Conservation (phyloP, 257 asterid genomes). For the Handroanthus guayacan region DNA sequence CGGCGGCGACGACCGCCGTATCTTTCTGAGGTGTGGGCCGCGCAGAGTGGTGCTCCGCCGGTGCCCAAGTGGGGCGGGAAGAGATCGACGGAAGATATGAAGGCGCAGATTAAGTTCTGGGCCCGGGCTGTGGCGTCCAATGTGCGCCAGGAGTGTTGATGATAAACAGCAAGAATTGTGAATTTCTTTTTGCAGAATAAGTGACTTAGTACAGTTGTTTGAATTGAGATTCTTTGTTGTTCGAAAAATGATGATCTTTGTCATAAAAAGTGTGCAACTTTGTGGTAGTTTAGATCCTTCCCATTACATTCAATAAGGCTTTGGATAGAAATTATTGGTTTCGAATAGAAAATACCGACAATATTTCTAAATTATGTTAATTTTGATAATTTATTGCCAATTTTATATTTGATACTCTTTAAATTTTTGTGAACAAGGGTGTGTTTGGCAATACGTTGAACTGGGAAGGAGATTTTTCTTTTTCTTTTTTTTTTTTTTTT, state of each 20-base stretch:
- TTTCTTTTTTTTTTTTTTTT: too few relatives aligned
- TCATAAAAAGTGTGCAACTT: background rate
- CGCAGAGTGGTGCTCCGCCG: constrained; percentile 47
- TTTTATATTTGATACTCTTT: too few relatives aligned
- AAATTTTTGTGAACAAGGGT: too few relatives aligned
- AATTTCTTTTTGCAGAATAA: background rate
- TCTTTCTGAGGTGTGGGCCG: constrained; percentile 43
- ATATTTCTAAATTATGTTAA: too few relatives aligned
- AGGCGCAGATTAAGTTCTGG: constrained; percentile 91
- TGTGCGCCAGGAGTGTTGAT: constrained; percentile 74
- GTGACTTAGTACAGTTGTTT: background rate
- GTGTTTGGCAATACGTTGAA: too few relatives aligned
- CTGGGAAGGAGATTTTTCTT: too few relatives aligned
- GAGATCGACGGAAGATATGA: constrained; percentile 71
- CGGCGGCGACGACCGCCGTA: constrained; percentile 35
- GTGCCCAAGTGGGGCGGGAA: constrained; percentile 56
- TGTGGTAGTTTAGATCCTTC: too few relatives aligned
- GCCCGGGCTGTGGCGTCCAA: constrained; percentile 95
- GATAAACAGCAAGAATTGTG: background rate
- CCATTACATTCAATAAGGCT: too few relatives aligned
- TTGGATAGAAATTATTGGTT: too few relatives aligned
- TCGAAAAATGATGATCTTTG: constrained; percentile 12
- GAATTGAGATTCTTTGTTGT: constrained; percentile 3
- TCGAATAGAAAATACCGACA: too few relatives aligned
- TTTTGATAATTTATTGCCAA: too few relatives aligned